Evolutionary conservation across 208 protist genomes (phyloP).

Genomic region (Trypanosoma cruzi): DNA sequence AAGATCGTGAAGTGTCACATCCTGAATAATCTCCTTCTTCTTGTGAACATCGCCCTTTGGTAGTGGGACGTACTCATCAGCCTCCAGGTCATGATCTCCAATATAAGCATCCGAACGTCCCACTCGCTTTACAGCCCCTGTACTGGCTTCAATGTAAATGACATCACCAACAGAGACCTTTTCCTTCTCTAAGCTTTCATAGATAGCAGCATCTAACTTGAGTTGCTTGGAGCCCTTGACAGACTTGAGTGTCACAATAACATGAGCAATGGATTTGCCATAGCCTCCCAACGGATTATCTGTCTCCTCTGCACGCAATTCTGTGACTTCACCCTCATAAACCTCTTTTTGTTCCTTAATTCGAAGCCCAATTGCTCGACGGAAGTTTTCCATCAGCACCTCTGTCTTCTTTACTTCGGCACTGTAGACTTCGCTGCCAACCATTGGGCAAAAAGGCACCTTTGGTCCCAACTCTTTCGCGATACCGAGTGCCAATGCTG

Average conservation of each 20-base stretch:
- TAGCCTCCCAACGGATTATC: conserved; percentile 98
- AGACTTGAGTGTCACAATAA: conserved; percentile 99
- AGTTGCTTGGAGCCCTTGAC: conserved; percentile 98
- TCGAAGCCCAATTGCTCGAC: conserved; percentile 98
- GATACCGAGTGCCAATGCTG: conserved; percentile 98
- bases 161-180: conserved; percentile 99
- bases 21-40: conserved; percentile 99
- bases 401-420: conserved; percentile 99
- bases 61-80: conserved; percentile 99
- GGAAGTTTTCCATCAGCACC: conserved; percentile 99
- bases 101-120: conserved; percentile 96
- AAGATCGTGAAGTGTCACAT: conserved; percentile 99
- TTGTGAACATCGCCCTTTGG: conserved; percentile 99
- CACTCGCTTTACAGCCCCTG: conserved; percentile 97
- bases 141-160: conserved; percentile 99
- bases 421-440: conserved; percentile 99
- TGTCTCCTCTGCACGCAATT: conserved; percentile 98
- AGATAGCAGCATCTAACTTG: conserved; percentile 99
- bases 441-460: conserved; percentile 99
- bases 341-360: conserved; percentile 99
- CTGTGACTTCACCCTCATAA: conserved; percentile 99
- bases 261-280: conserved; percentile 98
- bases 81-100: conserved; percentile 97
- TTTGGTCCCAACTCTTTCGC: conserved; percentile 99
- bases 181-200: conserved; percentile 99